These are phyloP conservation scores for Gentiana macrophylla DNA, from an alignment of 257 asterid species.

Conservation along the genomic window DNA sequence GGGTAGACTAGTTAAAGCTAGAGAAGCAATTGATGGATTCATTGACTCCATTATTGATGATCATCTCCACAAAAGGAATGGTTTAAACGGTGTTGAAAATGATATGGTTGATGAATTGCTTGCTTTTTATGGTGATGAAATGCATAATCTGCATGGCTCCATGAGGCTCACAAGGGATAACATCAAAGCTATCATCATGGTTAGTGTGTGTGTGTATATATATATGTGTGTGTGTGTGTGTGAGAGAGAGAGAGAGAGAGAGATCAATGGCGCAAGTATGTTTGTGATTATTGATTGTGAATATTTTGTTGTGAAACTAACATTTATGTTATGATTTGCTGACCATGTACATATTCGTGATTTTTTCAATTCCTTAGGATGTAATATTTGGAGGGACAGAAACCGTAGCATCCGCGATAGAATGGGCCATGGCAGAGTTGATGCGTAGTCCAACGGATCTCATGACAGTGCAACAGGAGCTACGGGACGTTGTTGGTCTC, in stretches of 20 bases:
- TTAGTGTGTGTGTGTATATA: constrained; percentile 8
- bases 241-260: too few relatives aligned
- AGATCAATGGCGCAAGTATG: too few relatives aligned
- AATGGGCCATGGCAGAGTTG: constrained; percentile 22
- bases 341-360: too few relatives aligned
- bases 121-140: constrained; percentile 56
- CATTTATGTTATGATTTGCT: background rate
- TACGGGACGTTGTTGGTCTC: constrained; percentile 3
- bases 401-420: constrained; percentile 13
- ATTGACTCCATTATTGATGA: constrained; percentile 66
- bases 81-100: constrained; percentile 17
- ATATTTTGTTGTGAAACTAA: background rate
- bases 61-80: constrained; percentile 38
- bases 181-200: constrained; percentile 90
- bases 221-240: too few relatives aligned
- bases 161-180: constrained; percentile 57
- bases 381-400: constrained; percentile 21
- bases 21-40: constrained; percentile 65
- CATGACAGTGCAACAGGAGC: constrained; percentile 14
- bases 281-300: background rate
- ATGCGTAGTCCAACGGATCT: constrained; percentile 8
- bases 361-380: constrained; percentile 6
- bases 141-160: constrained; percentile 62
- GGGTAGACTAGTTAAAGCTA: constrained; percentile 33
- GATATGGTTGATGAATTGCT: constrained; percentile 95